Evolutionary conservation across 768 basidiomycete genomes (phyloP).

Genomic region (Hortiboletus campestris): DNA sequence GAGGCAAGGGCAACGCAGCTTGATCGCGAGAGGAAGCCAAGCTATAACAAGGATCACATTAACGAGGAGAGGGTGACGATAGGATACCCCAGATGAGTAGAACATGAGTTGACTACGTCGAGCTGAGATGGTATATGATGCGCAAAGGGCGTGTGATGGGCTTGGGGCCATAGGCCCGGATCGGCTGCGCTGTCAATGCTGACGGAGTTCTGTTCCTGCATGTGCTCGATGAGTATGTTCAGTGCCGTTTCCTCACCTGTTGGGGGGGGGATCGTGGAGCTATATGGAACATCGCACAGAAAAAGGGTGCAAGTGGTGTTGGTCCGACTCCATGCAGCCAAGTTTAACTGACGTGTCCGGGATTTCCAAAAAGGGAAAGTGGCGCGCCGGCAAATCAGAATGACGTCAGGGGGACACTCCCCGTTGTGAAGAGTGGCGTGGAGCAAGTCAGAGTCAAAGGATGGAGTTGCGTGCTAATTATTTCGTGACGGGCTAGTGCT

Average conservation of each 20-base stretch:
- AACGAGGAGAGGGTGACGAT: neutral
- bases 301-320: slow-evolving; percentile 2
- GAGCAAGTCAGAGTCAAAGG: neutral
- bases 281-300: neutral
- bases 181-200: neutral
- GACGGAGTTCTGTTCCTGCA: neutral
- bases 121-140: neutral
- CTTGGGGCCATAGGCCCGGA: neutral
- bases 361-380: slow-evolving; percentile 15
- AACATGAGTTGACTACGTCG: neutral
- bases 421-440: neutral
- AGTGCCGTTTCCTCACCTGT: too few relatives aligned
- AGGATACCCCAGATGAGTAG: neutral
- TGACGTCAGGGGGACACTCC: slow-evolving; percentile 28
- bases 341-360: too few relatives aligned
- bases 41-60: neutral
- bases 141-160: neutral
- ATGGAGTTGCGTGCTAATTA: neutral
- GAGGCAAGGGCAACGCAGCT: neutral
- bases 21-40: neutral
- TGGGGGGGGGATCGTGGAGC: neutral
- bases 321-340: neutral
- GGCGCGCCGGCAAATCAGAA: slow-evolving; percentile 1
- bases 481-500: slow-evolving; percentile 4
- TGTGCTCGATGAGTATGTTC: neutral